Evolutionary conservation across 805 yeast genomes (phyloP).

Genomic region (Lachancea quebecensis): DNA sequence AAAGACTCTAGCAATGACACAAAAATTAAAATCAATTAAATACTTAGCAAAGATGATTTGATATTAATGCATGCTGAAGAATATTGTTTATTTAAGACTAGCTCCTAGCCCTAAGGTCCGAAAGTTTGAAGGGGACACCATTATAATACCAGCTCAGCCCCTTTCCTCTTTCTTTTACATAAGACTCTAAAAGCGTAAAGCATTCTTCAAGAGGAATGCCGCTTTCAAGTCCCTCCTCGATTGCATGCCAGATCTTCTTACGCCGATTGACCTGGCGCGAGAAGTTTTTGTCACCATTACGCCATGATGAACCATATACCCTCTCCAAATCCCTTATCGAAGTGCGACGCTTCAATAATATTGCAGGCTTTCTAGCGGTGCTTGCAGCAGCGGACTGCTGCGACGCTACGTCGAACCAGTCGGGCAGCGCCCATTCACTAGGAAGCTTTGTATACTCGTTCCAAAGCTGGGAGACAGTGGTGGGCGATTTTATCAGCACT

Average conservation of each 20-base stretch:
- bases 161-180: slow-evolving; percentile 18
- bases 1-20: too few relatives aligned
- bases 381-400: slow-evolving; percentile 12
- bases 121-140: slow-evolving; percentile 25
- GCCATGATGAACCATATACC: slow-evolving; percentile 24
- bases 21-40: too few relatives aligned
- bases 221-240: slow-evolving; percentile 24
- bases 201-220: slow-evolving; percentile 21
- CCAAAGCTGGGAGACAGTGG: slow-evolving; percentile 25
- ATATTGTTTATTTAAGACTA: too few relatives aligned
- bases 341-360: slow-evolving; percentile 16
- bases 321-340: slow-evolving; percentile 24
- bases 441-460: slow-evolving; percentile 27
- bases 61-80: too few relatives aligned
- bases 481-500: slow-evolving; percentile 25
- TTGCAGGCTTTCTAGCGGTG: slow-evolving; percentile 6
- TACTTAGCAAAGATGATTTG: too few relatives aligned
- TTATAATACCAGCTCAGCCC: slow-evolving; percentile 27
- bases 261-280: slow-evolving; percentile 29
- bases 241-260: slow-evolving; percentile 27
- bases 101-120: slow-evolving; percentile 8
- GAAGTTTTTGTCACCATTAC: slow-evolving; percentile 27
- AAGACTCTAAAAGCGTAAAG: slow-evolving; percentile 18
- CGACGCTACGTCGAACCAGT: slow-evolving; percentile 15
- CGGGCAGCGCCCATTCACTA: slow-evolving; percentile 22